Evolutionary conservation across 2,329 filamentous ascomycete species (phyloP).

Genomic region (Hirsutella thompsonii): DNA sequence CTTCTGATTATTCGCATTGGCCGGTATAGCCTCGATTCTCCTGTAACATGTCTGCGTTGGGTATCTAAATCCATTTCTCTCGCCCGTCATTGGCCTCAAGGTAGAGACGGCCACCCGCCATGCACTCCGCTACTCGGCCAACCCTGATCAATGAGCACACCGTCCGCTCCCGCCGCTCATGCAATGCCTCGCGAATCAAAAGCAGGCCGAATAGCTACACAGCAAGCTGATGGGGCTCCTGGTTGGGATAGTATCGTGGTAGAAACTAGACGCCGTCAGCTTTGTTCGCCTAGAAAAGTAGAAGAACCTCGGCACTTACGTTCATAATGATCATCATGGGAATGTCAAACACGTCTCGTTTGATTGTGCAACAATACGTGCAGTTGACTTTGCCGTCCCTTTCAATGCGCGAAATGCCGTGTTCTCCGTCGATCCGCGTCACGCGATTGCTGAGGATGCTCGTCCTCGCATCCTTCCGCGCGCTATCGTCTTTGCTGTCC

Average conservation of each 20-base stretch:
- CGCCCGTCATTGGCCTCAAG: not conserved
- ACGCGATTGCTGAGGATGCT: conserved; percentile 46
- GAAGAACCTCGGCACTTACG: conserved; percentile 45
- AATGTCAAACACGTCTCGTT: conserved; percentile 94
- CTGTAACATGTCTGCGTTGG: not conserved
- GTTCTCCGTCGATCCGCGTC: conserved; percentile 54
- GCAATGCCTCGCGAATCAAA: not conserved
- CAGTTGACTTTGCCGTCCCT: conserved; percentile 88
- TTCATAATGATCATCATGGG: conserved; percentile 98
- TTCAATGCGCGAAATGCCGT: conserved; percentile 70
- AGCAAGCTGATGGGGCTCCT: conserved; percentile 41
- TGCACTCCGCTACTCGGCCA: not conserved
- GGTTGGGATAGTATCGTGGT: conserved; percentile 45
- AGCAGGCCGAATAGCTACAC: conserved; percentile 23
- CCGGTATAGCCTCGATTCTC: not conserved
- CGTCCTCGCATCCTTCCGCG: conserved; percentile 29
- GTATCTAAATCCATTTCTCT: not conserved
- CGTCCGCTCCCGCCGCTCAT: not conserved
- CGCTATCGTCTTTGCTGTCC: conserved; percentile 24
- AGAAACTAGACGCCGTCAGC: conserved; percentile 32
- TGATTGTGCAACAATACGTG: conserved; percentile 94
- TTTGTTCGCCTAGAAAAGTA: not conserved
- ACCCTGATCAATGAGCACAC: not conserved
- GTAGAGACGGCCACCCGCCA: not conserved
- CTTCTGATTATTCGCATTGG: not conserved